A percentile compares a stretch with the other conserved stretches of the same genome.
These are phyloP conservation scores for Boletus semigastroideus DNA, from an alignment of 1,284 basidiomycete genomes.

Conservation along the genomic window DNA sequence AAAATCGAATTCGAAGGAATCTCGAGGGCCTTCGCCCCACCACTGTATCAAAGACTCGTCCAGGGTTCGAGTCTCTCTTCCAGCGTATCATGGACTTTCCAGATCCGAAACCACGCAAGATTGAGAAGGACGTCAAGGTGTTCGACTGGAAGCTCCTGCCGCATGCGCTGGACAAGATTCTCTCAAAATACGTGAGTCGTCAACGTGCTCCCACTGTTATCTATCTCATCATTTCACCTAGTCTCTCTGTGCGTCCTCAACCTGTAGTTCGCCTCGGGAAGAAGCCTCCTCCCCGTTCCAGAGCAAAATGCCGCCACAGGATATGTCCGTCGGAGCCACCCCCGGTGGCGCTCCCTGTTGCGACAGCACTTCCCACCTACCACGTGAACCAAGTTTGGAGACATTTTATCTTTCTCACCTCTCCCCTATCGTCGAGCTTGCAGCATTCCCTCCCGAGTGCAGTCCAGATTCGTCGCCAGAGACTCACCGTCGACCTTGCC, in stretches of 20 bases:
- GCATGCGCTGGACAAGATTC: conserved; percentile 86
- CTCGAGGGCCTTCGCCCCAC: conserved; percentile 90
- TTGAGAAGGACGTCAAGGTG: conserved; percentile 97
- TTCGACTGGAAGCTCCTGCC: conserved; percentile 89
- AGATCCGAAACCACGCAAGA: conserved; percentile 91
- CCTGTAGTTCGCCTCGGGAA: conserved; percentile 7
- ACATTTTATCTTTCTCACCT: conserved; percentile 26
- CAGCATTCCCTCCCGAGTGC: conserved; percentile 18
- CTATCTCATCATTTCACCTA: conserved; percentile 23
- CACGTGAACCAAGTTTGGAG: conserved; percentile 19
- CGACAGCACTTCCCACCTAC: conserved; percentile 5
- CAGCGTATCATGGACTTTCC: conserved; percentile 95
- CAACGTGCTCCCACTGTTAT: not conserved
- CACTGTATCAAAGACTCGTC: conserved; percentile 87
- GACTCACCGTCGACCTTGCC: conserved; percentile 12
- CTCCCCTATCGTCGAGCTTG: conserved; percentile 16
- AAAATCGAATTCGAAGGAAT: conserved; percentile 93
- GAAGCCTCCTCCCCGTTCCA: conserved; percentile 4
- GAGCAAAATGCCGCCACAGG: conserved; percentile 4
- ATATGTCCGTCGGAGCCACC: not conserved
- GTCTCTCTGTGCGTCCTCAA: conserved; percentile 43
- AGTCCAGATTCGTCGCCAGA: conserved; percentile 18
- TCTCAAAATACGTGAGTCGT: conserved; percentile 87
- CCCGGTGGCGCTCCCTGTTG: conserved; percentile 12
- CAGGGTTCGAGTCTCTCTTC: conserved; percentile 84